These are phyloP conservation scores for Neodidymelliopsis sp. DNA, from an alignment of 2,329 filamentous ascomycete genomes.

Conservation along the genomic window DNA sequence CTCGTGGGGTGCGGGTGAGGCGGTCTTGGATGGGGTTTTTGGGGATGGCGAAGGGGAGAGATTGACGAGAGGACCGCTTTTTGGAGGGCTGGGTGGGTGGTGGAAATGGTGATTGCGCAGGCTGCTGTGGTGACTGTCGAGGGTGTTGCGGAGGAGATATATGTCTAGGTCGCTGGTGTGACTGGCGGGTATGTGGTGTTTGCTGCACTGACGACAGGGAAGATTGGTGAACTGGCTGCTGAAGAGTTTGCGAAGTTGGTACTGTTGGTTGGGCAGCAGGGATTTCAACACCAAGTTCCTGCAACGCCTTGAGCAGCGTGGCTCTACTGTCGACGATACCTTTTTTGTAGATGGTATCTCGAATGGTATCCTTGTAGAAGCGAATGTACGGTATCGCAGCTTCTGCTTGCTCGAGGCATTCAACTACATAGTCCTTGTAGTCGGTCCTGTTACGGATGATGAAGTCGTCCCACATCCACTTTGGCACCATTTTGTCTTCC, in stretches of 20 bases:
- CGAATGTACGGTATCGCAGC: constrained; percentile 37
- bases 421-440: constrained; percentile 35
- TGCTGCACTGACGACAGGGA: background rate
- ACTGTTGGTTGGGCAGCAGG: background rate
- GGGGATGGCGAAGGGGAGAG: constrained; percentile 4
- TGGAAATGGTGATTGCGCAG: constrained; percentile 2
- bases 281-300: constrained; percentile 26
- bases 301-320: constrained; percentile 30
- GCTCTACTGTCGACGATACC: constrained; percentile 30
- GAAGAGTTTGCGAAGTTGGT: background rate
- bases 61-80: constrained; percentile 6
- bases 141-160: too few relatives aligned
- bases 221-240: background rate
- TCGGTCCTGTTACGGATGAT: constrained; percentile 46
- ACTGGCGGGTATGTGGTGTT: background rate
- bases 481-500: constrained; percentile 45
- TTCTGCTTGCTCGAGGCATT: constrained; percentile 35
- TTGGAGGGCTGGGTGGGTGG: background rate
- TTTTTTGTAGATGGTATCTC: constrained; percentile 34
- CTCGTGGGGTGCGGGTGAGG: background rate
- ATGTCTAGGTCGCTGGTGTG: background rate
- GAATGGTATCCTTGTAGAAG: constrained; percentile 46
- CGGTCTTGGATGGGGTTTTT: background rate
- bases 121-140: background rate
- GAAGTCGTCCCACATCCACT: constrained; percentile 51